Evolutionary conservation across 148 eudicot species (phyloP).

Genomic region (Rhododendron simsii): DNA sequence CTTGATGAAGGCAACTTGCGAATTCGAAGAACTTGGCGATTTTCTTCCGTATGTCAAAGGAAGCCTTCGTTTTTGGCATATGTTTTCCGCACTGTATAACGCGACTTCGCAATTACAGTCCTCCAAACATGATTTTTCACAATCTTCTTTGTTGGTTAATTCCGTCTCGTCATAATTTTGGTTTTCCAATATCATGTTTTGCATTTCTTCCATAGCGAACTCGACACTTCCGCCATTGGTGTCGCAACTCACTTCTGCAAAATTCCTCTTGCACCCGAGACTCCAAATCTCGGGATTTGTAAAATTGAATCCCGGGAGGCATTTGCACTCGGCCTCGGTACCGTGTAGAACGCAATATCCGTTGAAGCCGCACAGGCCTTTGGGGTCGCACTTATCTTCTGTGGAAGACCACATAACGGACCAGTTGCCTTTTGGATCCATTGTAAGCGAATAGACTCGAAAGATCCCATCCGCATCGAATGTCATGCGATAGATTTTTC

Average conservation of each 20-base stretch:
- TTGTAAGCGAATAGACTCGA: conserved; percentile 15
- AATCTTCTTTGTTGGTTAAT: neutral
- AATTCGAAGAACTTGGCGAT: neutral
- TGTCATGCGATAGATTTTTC: conserved; percentile 4
- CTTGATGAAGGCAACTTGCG: neutral
- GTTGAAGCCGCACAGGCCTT: too few species aligned
- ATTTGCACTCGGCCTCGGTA: neutral
- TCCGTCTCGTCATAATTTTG: too few species aligned
- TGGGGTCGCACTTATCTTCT: too few species aligned
- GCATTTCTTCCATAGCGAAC: neutral
- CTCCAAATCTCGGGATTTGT: conserved; percentile 10
- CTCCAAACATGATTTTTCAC: neutral
- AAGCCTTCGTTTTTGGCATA: conserved; percentile 2
- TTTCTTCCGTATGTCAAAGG: conserved; percentile 14
- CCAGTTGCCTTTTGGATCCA: neutral
- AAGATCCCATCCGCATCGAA: conserved; percentile 32
- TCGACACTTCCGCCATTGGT: neutral
- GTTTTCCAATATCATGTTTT: conserved; percentile 7
- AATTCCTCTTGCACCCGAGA: conserved; percentile 28
- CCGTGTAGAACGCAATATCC: rapidly evolving
- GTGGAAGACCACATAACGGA: too few species aligned
- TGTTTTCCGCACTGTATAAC: neutral
- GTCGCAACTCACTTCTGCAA: conserved; percentile 10
- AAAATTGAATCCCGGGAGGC: conserved; percentile 30
- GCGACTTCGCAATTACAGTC: conserved; percentile 17